These are phyloP conservation scores for Conidiobolus incongruus DNA, from an alignment of 371 early-diverging fungal genomes.

Conservation along the genomic window DNA sequence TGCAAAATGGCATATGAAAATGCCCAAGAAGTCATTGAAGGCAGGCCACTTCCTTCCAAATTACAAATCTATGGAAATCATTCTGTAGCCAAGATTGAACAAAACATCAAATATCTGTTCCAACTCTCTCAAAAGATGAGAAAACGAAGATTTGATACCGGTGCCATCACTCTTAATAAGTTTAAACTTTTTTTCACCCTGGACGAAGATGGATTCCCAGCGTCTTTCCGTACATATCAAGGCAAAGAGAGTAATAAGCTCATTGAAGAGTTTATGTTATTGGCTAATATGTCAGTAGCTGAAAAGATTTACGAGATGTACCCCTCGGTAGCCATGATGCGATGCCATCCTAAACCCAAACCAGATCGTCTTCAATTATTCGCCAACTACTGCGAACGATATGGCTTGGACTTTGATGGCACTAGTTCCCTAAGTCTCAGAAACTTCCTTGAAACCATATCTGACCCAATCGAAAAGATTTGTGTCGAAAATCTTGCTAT, in stretches of 20 bases:
- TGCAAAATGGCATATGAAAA: constrained; percentile 94
- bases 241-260: constrained; percentile 86
- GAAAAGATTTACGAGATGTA: constrained; percentile 58
- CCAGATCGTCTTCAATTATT: background rate
- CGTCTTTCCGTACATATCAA: constrained; percentile 71
- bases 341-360: constrained; percentile 56
- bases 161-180: constrained; percentile 64
- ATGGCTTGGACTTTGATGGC: background rate
- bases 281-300: constrained; percentile 96
- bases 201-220: constrained; percentile 74
- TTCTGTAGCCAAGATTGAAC: constrained; percentile 40
- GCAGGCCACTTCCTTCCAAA: too few species aligned
- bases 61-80: constrained; percentile 24
- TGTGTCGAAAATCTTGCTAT: constrained; percentile 13
- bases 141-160: constrained; percentile 40
- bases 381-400: too few species aligned
- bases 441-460: too few species aligned
- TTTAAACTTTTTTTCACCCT: constrained; percentile 75
- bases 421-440: background rate
- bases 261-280: constrained; percentile 99
- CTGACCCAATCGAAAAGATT: too few species aligned
- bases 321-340: constrained; percentile 79
- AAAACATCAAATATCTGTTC: constrained; percentile 16
- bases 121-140: constrained; percentile 70
- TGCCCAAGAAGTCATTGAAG: constrained; percentile 86